Evolutionary conservation across 768 basidiomycete species (phyloP), one percentile per base, ranked within the genome.

Genomic region (Tylopilus subfusipes): DNA sequence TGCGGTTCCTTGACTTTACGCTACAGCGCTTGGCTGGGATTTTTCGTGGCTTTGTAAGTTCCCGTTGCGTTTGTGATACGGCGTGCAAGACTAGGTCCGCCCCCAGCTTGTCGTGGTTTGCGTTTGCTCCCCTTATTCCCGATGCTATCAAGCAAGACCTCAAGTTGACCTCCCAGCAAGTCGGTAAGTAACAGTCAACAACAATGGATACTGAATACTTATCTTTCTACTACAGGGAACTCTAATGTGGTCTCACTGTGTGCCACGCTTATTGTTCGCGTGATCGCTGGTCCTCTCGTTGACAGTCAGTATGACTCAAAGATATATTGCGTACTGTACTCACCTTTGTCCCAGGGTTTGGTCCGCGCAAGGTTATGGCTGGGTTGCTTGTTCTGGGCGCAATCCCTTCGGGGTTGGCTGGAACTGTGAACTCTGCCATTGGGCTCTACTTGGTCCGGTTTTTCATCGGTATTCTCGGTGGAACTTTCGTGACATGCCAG

Each of bases 381-480:
- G 53, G 47, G 34, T 43, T 54, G 21, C 48, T 55, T 14, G 13
- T 55, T 8, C 36, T 55, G 1, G 48, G 54, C 22, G 54, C 54
- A 22, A 55, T 55, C 34, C 54, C 54, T 25, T 55, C 54, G 12
- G 54, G 48, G 8, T 31, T 50, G 27, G 54, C 54, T 21, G 54
- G 53, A 27, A 78, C 79, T 1, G 72, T 74, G n/a, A 65, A 69
- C 38, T 74, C 54, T 48, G 76, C 75, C 1, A 22, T 49, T 2
- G 72, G 76, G 0, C 71, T 83, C 0, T 77, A 78, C 50, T 59
- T 66, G 3, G 39, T 82, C 31, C 75, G 84, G 0, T 83, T 83
- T 63, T 82, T 84, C 63, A 82, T 83, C 45, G 81, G 82, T 12
- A 79, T 84, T 42, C 72, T 83, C 3, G 84, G 84, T 8, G 83